Evolutionary conservation across 257 asterid genomes (phyloP).

Genomic region (Nicotiana sylvestris): DNA sequence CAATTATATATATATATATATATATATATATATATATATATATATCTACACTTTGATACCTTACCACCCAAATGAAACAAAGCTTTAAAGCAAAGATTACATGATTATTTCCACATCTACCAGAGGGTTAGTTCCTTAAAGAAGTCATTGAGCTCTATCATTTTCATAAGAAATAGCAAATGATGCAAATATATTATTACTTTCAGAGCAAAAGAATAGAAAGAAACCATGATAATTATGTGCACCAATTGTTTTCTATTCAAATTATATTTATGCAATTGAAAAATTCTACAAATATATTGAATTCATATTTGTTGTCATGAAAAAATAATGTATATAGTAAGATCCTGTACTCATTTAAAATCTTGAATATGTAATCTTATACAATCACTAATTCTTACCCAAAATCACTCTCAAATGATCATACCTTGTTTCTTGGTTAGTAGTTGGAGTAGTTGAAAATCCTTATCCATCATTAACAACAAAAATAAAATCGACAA

Average conservation of each 20-base stretch:
- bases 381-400: too few relatives aligned
- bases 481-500: background rate
- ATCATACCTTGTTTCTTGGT: background rate
- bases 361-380: too few relatives aligned
- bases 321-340: background rate
- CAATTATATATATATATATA: background rate
- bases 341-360: background rate
- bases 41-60: constrained; percentile 5
- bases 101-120: constrained; percentile 25
- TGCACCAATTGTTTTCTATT: background rate
- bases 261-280: background rate
- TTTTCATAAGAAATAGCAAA: background rate
- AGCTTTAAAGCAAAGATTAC: constrained; percentile 37
- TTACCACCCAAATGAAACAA: constrained; percentile 18
- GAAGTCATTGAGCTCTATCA: constrained; percentile 1
- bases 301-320: background rate
- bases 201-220: background rate
- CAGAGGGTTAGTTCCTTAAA: background rate
- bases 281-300: too few relatives aligned
- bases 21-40: background rate
- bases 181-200: background rate
- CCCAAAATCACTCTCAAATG: background rate
- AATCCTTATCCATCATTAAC: background rate
- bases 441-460: background rate
- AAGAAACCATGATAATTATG: background rate